Evolutionary conservation across 2,329 filamentous ascomycete species (phyloP), one percentile per base, ranked within the genome.

Genomic region (Penicillium sp.): DNA sequence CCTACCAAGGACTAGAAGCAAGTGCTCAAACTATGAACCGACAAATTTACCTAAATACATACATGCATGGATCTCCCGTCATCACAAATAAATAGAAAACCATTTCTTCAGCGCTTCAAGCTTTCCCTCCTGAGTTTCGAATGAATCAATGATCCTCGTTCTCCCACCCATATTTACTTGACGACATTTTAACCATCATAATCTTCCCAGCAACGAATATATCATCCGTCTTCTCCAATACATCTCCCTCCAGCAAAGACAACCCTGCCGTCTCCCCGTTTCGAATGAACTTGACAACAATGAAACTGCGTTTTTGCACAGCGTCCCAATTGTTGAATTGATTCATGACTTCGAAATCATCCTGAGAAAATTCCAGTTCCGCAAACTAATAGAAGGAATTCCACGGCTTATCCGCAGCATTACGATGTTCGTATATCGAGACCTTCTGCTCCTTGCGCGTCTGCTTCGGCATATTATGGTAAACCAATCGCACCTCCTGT

Each of bases 401-500:
- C 77, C 76, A 79, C 0, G 64, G 65, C 45, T 64, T 63, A 0
- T 71, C 67, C 0, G 52, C 24, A 0, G 63, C 63, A 50, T 78
- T 78, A 1, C 75, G 71, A 50, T 69, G 71, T 57, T 71, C 64
- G 37, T 69, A 87, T 56, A 86, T 78, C 85, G 84, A 87, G 38
- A 81, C 71, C 56, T 78, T 79, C 5, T 74, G 70, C 26, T 71
- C 69, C 37, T 74, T 66, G n/a, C 67, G 58, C 2, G 51, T 59
- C 26, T 76, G 72, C 57, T 81, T 71, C 0, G 80, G 76, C 35
- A 85, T 78, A 43, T 75, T 74, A 38, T 78, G 76, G 9, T 75
- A 69, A 4, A 80, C 66, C 3, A 85, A 74, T 0, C 82, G 80
- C n/a, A 83, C 74, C 55, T 83, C 72, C 64, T 86, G 83, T 1